Evolutionary conservation across 177 flowering plant species (phyloP), one percentile per base, ranked within the genome.

Genomic region (Vitis hybrid): DNA sequence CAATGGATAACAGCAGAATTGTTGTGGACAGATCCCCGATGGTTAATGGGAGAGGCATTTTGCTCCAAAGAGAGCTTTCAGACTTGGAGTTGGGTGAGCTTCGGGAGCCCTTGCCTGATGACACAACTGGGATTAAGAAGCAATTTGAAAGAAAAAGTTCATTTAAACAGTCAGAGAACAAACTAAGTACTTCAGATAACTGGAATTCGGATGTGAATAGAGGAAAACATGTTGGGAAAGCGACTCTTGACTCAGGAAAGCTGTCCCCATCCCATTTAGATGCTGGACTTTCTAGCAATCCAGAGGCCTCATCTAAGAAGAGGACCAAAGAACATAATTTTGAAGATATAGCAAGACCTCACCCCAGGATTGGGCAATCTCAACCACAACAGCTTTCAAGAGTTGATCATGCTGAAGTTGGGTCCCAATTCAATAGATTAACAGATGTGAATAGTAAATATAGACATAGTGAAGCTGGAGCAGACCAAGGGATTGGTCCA

Each of bases 11-110:
- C 51, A 73, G 33, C 64, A 76, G 76, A 68, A 59, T 12, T 71
- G 76, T 76, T 67, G 68, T 63, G 2, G 80, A 83, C 3, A 79
- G 52, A 69, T 76, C 73, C 33, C 81, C 83, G 49, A 13, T 65
- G 56, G 69, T 66, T 11, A 83, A 86, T 78, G 92, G 85, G 15
- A 83, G 72, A 69, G 78, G 79, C 17, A 73, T 54, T 18, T 22
- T 73, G 5, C 90, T 93, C 62, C 89, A 77, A 63, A 86, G 96
- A 82, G 95, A 90, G 89, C 84, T 77, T 71, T 93, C 99, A 57
- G 98, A 93, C 38, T 86, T 95, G 86, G 99, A 95, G 85, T 78
- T 89, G 76, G 99, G 98, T 69, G 98, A 95, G 83, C 80, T 95
- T 73, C 97, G 97, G 64, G 98, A 95, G 67, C 82, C 90, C 49